phyloP scores from a whole-genome alignment of 1,284 basidiomycete species.

The Cystobasidium pallidum region DNA sequence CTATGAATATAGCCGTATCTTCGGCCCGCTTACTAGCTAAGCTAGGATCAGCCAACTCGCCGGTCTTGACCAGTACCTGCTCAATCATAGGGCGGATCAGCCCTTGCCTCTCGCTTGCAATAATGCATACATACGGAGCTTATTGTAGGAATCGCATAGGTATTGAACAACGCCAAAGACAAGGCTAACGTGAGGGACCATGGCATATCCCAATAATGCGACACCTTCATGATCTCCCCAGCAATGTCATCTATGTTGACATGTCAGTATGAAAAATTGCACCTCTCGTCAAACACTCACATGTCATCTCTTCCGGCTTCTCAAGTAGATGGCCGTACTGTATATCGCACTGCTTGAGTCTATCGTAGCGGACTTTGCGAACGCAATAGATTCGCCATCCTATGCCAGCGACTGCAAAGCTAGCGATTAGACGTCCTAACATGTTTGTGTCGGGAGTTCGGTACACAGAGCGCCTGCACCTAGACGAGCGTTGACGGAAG shows the following conservation, averaged over 20 bases:
- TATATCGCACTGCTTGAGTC: not conserved
- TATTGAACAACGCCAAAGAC: constrained; percentile 41
- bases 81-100: not conserved
- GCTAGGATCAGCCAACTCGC: constrained; percentile 1
- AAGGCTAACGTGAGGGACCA: constrained; percentile 9
- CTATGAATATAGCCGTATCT: constrained; percentile 32
- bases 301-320: constrained; percentile 27
- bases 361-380: constrained; percentile 13
- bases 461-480: no score
- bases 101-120: not conserved
- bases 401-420: not conserved
- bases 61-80: constrained; percentile 23
- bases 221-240: constrained; percentile 35
- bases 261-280: not conserved
- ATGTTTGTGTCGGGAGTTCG: no score
- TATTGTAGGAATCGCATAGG: constrained; percentile 40
- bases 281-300: not conserved
- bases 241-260: constrained; percentile 6
- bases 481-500: no score
- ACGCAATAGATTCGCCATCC: constrained; percentile 35
- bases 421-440: not conserved
- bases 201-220: constrained; percentile 42
- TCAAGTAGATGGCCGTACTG: constrained; percentile 20
- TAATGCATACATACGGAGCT: constrained; percentile 21
- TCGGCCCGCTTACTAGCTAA: constrained; percentile 22